phyloP scores from a whole-genome alignment of 2,329 filamentous ascomycete species.

The Phialophora verrucosa region DNA sequence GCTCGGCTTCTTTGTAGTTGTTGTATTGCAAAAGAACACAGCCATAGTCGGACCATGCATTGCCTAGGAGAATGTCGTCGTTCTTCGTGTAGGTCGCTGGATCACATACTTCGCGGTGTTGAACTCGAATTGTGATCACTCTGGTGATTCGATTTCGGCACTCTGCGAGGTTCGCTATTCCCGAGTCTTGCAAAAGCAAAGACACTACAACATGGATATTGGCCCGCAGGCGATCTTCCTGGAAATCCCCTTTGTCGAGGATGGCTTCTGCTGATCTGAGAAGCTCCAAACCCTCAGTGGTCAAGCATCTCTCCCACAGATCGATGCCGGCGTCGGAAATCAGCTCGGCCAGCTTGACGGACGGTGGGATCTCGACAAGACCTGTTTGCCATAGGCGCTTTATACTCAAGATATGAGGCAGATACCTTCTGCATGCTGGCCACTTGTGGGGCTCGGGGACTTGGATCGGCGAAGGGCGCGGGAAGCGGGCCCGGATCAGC shows the following conservation, averaged over 20 bases:
- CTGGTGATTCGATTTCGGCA: background rate
- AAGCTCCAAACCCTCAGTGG: conserved; percentile 1
- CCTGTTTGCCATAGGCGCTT: background rate
- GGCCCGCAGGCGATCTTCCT: conserved; percentile 1
- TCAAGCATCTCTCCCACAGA: conserved; percentile 11
- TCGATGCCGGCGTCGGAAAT: conserved; percentile 13
- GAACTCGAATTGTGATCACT: background rate
- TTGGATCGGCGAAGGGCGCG: conserved; percentile 7
- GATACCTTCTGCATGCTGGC: background rate
- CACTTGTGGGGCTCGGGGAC: background rate
- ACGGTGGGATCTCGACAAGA: background rate
- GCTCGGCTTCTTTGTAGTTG: conserved; percentile 3
- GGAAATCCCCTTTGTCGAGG: background rate
- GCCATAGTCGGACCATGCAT: conserved; percentile 3
- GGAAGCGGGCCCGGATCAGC: background rate
- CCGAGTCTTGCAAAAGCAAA: conserved; percentile 3
- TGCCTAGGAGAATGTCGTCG: conserved; percentile 9
- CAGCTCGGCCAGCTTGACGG: conserved; percentile 10
- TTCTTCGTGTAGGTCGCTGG: background rate
- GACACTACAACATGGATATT: conserved; percentile 6
- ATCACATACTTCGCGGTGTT: background rate
- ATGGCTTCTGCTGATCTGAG: conserved; percentile 1
- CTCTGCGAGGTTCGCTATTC: conserved; percentile 2
- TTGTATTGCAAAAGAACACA: conserved; percentile 7
- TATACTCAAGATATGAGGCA: conserved; percentile 3